Conservation (phyloP, 2,329 filamentous ascomycete species). For the Talaromyces albobiverticillius region DNA sequence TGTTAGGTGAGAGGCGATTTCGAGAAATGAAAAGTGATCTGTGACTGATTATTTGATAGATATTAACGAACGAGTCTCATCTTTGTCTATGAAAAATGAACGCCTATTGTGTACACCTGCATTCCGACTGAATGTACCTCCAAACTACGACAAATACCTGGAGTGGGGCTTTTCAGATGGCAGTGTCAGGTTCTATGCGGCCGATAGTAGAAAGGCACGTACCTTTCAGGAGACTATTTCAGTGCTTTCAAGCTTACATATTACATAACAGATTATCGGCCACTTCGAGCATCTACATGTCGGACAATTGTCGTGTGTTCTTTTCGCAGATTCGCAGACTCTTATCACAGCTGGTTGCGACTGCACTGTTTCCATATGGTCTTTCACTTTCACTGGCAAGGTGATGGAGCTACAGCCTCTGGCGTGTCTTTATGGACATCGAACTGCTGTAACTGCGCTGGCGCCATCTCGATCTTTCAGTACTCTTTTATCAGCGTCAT, state of each 20-base stretch:
- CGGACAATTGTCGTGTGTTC: constrained; percentile 77
- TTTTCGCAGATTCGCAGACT: constrained; percentile 85
- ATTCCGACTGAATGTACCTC: constrained; percentile 82
- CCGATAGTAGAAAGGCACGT: constrained; percentile 70
- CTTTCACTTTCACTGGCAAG: constrained; percentile 63
- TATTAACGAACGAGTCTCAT: constrained; percentile 75
- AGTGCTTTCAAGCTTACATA: constrained; percentile 1
- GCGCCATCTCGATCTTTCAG: constrained; percentile 86
- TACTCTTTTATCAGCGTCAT: constrained; percentile 77
- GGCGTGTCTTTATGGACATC: constrained; percentile 86
- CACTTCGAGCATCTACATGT: constrained; percentile 93
- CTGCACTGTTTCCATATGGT: constrained; percentile 84
- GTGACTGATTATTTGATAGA: constrained; percentile 44
- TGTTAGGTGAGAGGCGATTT: constrained; percentile 55
- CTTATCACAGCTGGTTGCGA: constrained; percentile 90
- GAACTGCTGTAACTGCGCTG: constrained; percentile 74
- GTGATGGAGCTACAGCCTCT: constrained; percentile 74
- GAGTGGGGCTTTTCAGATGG: constrained; percentile 96
- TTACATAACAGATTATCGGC: constrained; percentile 58
- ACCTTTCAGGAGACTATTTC: not conserved
- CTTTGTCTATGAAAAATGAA: constrained; percentile 75
- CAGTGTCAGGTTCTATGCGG: constrained; percentile 85
- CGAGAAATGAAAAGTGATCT: not conserved
- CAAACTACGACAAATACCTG: constrained; percentile 82
- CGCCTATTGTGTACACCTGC: constrained; percentile 79